A percentile compares a stretch with the other conserved stretches of the same genome.
Evolutionary conservation across 371 early-diverging fungal species (phyloP).

Genomic region (Haplosporangium sp.): DNA sequence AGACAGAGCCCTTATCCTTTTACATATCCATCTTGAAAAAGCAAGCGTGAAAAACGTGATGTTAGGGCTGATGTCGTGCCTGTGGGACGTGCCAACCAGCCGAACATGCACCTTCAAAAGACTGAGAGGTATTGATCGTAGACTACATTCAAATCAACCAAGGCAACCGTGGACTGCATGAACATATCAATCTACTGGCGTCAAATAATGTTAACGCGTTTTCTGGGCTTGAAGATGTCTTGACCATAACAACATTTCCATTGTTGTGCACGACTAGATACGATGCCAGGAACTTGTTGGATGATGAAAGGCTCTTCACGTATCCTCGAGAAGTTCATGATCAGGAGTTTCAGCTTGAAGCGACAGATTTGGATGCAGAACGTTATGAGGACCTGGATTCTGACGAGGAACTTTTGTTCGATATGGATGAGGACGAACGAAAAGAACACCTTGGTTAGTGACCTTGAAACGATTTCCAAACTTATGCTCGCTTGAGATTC

Average conservation of each 20-base stretch:
- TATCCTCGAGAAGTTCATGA: conserved; percentile 12
- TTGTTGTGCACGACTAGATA: conserved; percentile 24
- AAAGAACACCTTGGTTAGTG: conserved; percentile 51
- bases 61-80: background rate
- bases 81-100: no score
- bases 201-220: background rate
- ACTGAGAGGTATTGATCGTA: no score
- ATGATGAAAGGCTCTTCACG: conserved; percentile 32
- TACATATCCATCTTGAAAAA: background rate
- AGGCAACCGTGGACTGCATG: conserved; percentile 1
- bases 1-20: background rate
- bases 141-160: no score
- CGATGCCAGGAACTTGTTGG: conserved; percentile 50
- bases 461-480: no score
- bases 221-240: background rate
- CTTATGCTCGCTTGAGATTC: no score
- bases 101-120: no score
- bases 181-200: background rate
- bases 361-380: conserved; percentile 23
- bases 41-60: background rate
- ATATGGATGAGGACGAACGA: conserved; percentile 62
- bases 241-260: background rate
- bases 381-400: conserved; percentile 60
- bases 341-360: conserved; percentile 11
- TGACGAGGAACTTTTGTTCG: conserved; percentile 61